Evolutionary conservation across 257 asterid species (phyloP).

Genomic region (Gardenia jasminoides): DNA sequence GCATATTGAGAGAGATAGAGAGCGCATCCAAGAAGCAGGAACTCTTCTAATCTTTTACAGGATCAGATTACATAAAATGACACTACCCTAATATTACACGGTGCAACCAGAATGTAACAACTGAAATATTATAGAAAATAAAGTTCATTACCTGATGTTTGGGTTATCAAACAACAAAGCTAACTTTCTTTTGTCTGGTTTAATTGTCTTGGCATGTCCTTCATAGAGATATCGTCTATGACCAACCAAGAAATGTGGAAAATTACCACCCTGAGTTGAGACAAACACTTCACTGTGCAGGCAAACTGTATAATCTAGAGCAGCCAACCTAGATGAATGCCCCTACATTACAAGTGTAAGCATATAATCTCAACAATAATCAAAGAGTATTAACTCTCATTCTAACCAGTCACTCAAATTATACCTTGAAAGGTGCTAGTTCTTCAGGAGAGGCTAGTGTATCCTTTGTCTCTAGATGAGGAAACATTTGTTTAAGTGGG

Average conservation of each 20-base stretch:
- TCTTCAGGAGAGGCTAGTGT: constrained; percentile 75
- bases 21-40: neutral
- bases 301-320: constrained; percentile 96
- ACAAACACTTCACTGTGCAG: constrained; percentile 92
- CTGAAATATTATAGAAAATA: neutral
- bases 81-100: neutral
- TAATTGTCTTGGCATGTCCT: constrained; percentile 86
- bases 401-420: neutral
- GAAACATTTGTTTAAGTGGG: constrained; percentile 94
- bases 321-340: constrained; percentile 93
- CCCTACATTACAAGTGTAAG: constrained; percentile 51
- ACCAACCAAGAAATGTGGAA: constrained; percentile 97
- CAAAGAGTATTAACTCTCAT: neutral
- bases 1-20: too few relatives aligned
- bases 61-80: neutral
- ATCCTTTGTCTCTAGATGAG: constrained; percentile 74
- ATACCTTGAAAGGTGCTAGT: constrained; percentile 79
- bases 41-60: neutral
- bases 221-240: constrained; percentile 86
- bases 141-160: constrained; percentile 56
- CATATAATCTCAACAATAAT: constrained; percentile 3
- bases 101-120: neutral
- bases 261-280: constrained; percentile 96
- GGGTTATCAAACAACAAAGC: constrained; percentile 79
- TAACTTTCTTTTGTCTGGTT: constrained; percentile 90